These are phyloP conservation scores for Exophiala sideris DNA, from an alignment of 2,329 filamentous ascomycete genomes.

Conservation along the genomic window DNA sequence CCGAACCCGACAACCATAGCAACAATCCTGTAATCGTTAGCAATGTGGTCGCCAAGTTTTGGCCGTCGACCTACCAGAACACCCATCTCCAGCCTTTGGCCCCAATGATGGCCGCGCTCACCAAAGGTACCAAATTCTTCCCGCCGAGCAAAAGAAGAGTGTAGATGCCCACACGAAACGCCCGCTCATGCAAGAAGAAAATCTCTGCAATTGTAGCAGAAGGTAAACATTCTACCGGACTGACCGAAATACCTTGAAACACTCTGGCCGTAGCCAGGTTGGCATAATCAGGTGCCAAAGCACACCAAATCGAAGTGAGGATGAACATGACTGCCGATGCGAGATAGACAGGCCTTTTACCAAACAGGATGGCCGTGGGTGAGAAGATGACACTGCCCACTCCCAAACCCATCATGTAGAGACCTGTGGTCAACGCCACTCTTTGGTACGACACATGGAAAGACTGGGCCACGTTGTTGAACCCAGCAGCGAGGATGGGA, in stretches of 20 bases:
- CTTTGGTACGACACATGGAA: constrained; percentile 65
- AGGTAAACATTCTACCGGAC: constrained; percentile 85
- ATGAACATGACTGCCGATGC: constrained; percentile 74
- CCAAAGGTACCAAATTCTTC: constrained; percentile 84
- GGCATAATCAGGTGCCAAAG: constrained; percentile 72
- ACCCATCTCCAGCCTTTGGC: constrained; percentile 82
- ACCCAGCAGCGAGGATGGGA: constrained; percentile 83
- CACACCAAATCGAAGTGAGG: constrained; percentile 76
- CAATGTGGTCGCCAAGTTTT: not conserved
- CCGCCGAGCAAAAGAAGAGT: constrained; percentile 83
- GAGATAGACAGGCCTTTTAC: constrained; percentile 88
- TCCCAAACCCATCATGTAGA: constrained; percentile 93
- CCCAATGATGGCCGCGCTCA: constrained; percentile 81
- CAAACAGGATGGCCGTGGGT: constrained; percentile 85
- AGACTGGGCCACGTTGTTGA: constrained; percentile 69
- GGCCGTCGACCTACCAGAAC: constrained; percentile 57
- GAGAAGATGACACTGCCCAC: constrained; percentile 79
- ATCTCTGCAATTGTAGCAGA: constrained; percentile 95
- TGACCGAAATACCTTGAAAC: constrained; percentile 83
- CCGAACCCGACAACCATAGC: constrained; percentile 74
- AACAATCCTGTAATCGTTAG: constrained; percentile 41
- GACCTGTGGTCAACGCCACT: constrained; percentile 81
- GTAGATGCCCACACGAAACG: constrained; percentile 90
- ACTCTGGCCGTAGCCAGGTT: constrained; percentile 79
- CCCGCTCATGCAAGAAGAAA: constrained; percentile 90